Percentiles rank a stretch among this genome's conserved stretches.
Conservation (phyloP, 305 asterid species). For the Fraxinus sp. region DNA sequence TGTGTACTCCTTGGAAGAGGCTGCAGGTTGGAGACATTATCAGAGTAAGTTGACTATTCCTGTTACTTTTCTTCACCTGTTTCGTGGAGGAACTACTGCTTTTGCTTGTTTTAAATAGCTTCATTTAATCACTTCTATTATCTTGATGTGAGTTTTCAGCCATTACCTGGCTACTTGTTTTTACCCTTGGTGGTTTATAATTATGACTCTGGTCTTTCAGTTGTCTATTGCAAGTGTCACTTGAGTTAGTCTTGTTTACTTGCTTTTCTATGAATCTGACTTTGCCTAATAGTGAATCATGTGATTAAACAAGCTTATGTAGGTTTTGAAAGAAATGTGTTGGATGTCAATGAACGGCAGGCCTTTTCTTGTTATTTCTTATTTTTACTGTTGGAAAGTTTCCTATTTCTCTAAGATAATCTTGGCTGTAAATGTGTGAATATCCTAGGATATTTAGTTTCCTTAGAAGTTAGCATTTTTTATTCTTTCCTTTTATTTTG, state of each 20-base stretch:
- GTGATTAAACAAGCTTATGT: not conserved
- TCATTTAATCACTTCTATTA: not conserved
- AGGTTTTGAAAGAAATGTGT: not conserved
- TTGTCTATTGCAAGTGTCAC: not conserved
- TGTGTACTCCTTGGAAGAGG: slow-evolving; percentile 87
- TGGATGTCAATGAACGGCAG: not conserved
- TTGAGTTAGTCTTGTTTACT: not conserved
- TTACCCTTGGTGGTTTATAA: not conserved
- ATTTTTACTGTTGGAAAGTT: not conserved
- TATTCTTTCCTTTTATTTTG: not conserved
- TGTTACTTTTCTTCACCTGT: slow-evolving; percentile 21
- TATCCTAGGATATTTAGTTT: not conserved
- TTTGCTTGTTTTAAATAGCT: slow-evolving; percentile 12
- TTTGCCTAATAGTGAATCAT: not conserved
- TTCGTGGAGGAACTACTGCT: not conserved
- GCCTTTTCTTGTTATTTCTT: not conserved
- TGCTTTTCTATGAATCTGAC: not conserved
- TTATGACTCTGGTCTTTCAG: not conserved
- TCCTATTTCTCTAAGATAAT: not conserved
- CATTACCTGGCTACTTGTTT: slow-evolving; percentile 8
- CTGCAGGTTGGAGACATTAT: slow-evolving; percentile 97
- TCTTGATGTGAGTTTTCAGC: slow-evolving; percentile 19
- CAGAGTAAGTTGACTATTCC: slow-evolving; percentile 55
- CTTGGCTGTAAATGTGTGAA: not conserved
- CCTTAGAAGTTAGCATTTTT: not conserved